Evolutionary conservation across 1,284 basidiomycete genomes (phyloP).

Genomic region (Caloboletus inedulis): DNA sequence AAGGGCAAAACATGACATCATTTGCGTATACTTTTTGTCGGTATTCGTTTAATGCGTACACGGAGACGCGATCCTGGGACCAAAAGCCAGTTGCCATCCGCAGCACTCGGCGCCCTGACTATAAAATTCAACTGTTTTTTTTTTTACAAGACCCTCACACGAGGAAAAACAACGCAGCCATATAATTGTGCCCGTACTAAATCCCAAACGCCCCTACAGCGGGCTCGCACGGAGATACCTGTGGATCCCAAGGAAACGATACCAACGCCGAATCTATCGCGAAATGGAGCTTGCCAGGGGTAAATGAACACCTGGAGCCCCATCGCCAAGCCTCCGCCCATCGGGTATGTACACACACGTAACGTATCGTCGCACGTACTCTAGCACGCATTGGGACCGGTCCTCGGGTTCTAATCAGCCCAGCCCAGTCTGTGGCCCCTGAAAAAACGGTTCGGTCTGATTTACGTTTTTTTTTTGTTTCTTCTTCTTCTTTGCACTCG

Average conservation of each 20-base stretch:
- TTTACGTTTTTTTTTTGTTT: constrained; percentile 13
- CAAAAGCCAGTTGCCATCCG: no score
- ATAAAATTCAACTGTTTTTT: background rate
- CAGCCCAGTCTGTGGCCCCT: constrained; percentile 2
- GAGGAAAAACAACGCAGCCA: no score
- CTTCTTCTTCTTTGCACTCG: no score
- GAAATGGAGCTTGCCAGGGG: background rate
- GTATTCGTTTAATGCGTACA: background rate
- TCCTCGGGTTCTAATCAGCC: background rate
- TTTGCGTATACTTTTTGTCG: no score
- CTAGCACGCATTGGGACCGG: background rate
- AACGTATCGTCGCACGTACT: no score
- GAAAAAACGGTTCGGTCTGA: constrained; percentile 11
- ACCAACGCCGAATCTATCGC: background rate
- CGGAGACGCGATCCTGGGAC: background rate
- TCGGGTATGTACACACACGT: background rate
- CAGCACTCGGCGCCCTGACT: background rate
- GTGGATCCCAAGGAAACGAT: background rate
- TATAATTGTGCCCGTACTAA: background rate
- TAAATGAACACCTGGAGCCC: constrained; percentile 13
- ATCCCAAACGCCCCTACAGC: background rate
- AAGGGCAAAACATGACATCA: background rate
- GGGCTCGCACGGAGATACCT: background rate
- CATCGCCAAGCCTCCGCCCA: constrained; percentile 16
- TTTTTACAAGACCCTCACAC: background rate